Percentiles rank a stretch among this genome's conserved stretches.
Conservation (phyloP, 208 protist genomes). For the Leishmania braziliensis region DNA sequence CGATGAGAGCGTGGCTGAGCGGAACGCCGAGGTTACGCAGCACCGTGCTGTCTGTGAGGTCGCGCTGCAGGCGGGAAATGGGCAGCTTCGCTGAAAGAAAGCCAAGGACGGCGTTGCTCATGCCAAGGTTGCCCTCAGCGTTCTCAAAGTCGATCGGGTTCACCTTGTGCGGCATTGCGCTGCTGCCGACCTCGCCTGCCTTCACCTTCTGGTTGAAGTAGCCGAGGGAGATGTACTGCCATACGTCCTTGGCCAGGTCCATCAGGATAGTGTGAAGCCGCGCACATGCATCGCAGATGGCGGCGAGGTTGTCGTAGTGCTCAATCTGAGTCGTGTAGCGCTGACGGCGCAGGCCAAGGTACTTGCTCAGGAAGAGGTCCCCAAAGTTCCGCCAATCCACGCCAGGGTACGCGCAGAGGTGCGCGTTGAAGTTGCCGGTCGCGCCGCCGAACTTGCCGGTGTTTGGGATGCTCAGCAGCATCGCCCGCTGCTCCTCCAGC, state of each 20-base stretch:
- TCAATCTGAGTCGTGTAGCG: conserved; percentile 95
- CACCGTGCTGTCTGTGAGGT: conserved; percentile 96
- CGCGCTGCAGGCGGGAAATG: conserved; percentile 94
- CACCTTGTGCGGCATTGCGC: conserved; percentile 97
- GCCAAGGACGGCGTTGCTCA: conserved; percentile 95
- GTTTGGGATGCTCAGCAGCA: conserved; percentile 56
- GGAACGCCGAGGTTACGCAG: conserved; percentile 94
- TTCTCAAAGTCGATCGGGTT: conserved; percentile 99
- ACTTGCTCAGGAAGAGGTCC: conserved; percentile 78
- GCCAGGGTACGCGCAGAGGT: conserved; percentile 85
- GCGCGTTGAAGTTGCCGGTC: conserved; percentile 95
- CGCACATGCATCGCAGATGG: conserved; percentile 88
- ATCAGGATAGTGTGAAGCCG: conserved; percentile 94
- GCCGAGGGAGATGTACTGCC: conserved; percentile 95
- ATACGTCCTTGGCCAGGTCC: conserved; percentile 93
- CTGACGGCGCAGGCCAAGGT: conserved; percentile 80
- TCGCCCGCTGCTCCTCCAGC: conserved; percentile 71
- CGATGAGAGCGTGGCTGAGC: conserved; percentile 89
- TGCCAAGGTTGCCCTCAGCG: conserved; percentile 95
- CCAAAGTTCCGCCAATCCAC: conserved; percentile 89
- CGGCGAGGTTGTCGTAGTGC: conserved; percentile 95
- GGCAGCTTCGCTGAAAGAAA: conserved; percentile 94
- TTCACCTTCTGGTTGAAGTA: conserved; percentile 95
- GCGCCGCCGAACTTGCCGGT: conserved; percentile 95
- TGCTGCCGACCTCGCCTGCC: conserved; percentile 94